phyloP scores from a whole-genome alignment of 805 yeast species.

The Saturnispora dispora region DNA sequence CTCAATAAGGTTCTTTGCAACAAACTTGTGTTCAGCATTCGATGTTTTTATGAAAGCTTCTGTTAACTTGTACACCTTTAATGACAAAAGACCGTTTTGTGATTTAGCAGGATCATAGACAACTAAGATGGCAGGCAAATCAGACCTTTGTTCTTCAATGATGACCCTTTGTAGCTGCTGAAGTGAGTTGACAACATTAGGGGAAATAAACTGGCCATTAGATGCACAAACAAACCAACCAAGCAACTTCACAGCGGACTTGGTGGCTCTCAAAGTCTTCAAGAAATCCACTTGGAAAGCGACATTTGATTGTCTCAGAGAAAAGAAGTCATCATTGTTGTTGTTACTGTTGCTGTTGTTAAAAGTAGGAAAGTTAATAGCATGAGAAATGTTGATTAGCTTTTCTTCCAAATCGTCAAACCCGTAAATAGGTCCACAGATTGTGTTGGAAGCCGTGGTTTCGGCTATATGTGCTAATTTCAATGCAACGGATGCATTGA shows the following conservation, averaged over 20 bases:
- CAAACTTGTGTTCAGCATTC: conserved; percentile 49
- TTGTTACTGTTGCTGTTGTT: conserved; percentile 3
- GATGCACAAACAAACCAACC: conserved; percentile 75
- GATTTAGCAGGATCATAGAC: conserved; percentile 66
- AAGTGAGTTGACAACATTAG: conserved; percentile 59
- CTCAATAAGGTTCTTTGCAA: conserved; percentile 51
- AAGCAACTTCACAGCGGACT: conserved; percentile 57
- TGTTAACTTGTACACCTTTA: conserved; percentile 64
- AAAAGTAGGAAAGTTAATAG: conserved; percentile 12
- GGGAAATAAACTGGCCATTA: conserved; percentile 45
- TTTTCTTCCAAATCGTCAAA: conserved; percentile 40
- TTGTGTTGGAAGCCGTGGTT: conserved; percentile 51
- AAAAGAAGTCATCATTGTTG: conserved; percentile 40
- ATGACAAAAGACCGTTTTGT: conserved; percentile 49
- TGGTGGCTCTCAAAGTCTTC: conserved; percentile 50
- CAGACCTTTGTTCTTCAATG: conserved; percentile 21
- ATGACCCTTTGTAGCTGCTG: conserved; percentile 44
- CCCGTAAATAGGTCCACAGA: conserved; percentile 70
- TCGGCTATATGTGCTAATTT: conserved; percentile 61
- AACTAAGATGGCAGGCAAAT: conserved; percentile 38
- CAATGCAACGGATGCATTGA: conserved; percentile 46
- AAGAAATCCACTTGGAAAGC: conserved; percentile 63
- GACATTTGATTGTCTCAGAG: conserved; percentile 46
- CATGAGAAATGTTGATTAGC: conserved; percentile 44
- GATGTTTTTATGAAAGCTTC: conserved; percentile 45